Evolutionary conservation across 768 basidiomycete genomes (phyloP), one percentile per base, ranked within the genome.

Genomic region (Kwoniella heveanensis): DNA sequence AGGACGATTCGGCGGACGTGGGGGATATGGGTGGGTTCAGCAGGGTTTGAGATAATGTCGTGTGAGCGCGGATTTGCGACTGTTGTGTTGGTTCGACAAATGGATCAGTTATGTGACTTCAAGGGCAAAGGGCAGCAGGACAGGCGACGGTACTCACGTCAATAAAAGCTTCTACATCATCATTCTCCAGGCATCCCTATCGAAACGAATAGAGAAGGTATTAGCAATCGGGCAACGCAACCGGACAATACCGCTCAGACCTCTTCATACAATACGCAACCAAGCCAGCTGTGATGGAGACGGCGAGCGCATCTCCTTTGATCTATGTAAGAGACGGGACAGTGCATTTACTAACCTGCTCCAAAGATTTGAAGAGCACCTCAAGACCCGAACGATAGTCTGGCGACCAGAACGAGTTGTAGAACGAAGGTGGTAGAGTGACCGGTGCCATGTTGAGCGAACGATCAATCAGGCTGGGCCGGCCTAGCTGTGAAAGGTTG

Each of bases 361-460:
- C 88, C 25, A 92, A 86, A 79, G 90, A 88, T 48, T 74, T 79
- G 76, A 86, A 91, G 30, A 92, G 80, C 24, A 89, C 85, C 66
- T 95, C 87, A 27, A 96, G 84, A 32, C 92, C 93, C 63, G 82
- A 85, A 49, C 90, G 84, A 77, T 91, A 93, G 82, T 93, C 91
- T 78, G 91, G 88, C 21, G 92, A 86, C 93, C 93, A 96, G 83
- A 96, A 96, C 29, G 92, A 93, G 79, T 95, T 94, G 60, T 84
- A 86, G 78, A 96, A 96, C 17, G 85, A 85, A 62, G 91, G 83
- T n/a, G 92, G 92, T 74, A 94, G 86, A 48, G 91, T 90, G 66
- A 95, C 82, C 68, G 91, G 89, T 66, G 91, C 89, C 92, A 94
- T 93, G 19, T 44, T 27, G 29, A n/a, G n/a, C n/a, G n/a, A n/a